Conservation (phyloP, 805 yeast species). For the Wickerhamomyces strasburgensis region DNA sequence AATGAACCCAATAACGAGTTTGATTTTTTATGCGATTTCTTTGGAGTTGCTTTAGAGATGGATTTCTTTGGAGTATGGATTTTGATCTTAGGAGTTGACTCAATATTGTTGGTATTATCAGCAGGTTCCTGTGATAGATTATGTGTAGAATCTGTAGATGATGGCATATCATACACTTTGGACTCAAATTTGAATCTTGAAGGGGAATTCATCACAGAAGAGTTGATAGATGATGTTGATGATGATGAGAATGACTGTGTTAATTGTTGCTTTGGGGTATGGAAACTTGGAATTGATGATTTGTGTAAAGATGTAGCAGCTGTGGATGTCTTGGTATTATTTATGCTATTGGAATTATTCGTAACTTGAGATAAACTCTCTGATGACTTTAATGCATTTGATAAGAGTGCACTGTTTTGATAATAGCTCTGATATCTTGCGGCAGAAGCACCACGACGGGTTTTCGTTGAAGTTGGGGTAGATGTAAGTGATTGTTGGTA, state of each 20-base stretch:
- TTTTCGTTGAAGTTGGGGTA: conserved; percentile 27
- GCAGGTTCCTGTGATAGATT: neutral
- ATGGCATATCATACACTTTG: conserved; percentile 32
- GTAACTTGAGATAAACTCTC: conserved; percentile 26
- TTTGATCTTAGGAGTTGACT: neutral
- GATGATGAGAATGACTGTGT: conserved; percentile 15
- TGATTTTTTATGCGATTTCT: conserved; percentile 18
- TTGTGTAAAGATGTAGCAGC: conserved; percentile 11
- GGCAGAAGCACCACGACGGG: conserved; percentile 36
- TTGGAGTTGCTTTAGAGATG: conserved; percentile 2
- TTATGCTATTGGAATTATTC: conserved; percentile 2
- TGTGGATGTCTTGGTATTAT: no score
- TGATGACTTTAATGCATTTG: conserved; percentile 39
- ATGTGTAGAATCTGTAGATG: conserved; percentile 2
- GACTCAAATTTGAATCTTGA: conserved; percentile 33
- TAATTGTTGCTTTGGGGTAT: conserved; percentile 16
- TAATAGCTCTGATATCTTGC: conserved; percentile 46
- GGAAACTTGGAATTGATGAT: conserved; percentile 19
- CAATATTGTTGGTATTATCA: conserved; percentile 1
- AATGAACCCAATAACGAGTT: conserved; percentile 20
- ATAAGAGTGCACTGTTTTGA: conserved; percentile 39
- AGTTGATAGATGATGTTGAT: conserved; percentile 13
- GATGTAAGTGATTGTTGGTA: conserved; percentile 10
- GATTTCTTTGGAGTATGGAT: conserved; percentile 8
- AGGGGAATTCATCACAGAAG: conserved; percentile 17